Conservation (phyloP, 1,284 basidiomycete species). For the Cryptococcus neoformans region DNA sequence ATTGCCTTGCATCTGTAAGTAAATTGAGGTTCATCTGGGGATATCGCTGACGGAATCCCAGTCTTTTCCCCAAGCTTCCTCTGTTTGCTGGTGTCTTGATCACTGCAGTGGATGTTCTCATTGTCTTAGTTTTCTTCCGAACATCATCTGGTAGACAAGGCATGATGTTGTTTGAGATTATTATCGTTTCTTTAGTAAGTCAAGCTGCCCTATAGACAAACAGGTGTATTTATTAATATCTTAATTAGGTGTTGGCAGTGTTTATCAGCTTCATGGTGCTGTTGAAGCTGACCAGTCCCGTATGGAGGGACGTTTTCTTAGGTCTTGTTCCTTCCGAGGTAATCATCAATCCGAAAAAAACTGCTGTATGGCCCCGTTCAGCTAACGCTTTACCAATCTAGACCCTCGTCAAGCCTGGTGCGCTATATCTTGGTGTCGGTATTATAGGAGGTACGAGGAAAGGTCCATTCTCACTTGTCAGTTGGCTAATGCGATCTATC, state of each 20-base stretch:
- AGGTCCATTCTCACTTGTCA: background rate
- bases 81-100: slow-evolving; percentile 79
- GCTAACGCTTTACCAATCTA: slow-evolving; percentile 1
- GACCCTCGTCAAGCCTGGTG: slow-evolving; percentile 47
- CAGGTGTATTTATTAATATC: background rate
- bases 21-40: background rate
- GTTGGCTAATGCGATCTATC: background rate
- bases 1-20: slow-evolving; percentile 67
- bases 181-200: slow-evolving; percentile 61
- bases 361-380: background rate
- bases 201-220: background rate
- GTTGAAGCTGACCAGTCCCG: slow-evolving; percentile 66
- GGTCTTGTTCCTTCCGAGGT: slow-evolving; percentile 77
- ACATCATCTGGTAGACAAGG: slow-evolving; percentile 41
- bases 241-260: slow-evolving; percentile 67
- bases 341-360: slow-evolving; percentile 38
- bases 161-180: slow-evolving; percentile 65
- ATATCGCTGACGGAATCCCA: slow-evolving; percentile 13
- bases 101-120: slow-evolving; percentile 77
- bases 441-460: slow-evolving; percentile 50
- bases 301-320: slow-evolving; percentile 77
- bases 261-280: slow-evolving; percentile 79
- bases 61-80: slow-evolving; percentile 71
- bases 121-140: slow-evolving; percentile 52
- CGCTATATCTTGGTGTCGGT: slow-evolving; percentile 72